Evolutionary conservation across 2,329 filamentous ascomycete genomes (phyloP), one percentile per base, ranked within the genome.

Genomic region (Fusarium sambucinum): DNA sequence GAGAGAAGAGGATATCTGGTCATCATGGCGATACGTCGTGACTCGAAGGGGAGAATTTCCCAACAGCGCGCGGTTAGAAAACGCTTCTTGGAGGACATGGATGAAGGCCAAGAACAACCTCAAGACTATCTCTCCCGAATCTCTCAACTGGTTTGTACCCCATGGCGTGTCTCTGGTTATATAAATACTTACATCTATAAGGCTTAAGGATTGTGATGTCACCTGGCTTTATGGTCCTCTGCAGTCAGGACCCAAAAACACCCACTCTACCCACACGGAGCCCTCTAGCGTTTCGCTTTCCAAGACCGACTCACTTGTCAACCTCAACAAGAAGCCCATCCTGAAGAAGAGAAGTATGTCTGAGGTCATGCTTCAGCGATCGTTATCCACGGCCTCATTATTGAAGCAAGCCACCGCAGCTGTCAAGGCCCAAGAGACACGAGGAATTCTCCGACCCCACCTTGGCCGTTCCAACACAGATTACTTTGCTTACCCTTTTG

Each of bases 41-140:
- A 90, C 92, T 29, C 92, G 93, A 74, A 86, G 91, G 73, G 89
- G 89, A 62, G 87, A 92, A 54, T 96, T 96, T 69, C 89, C 88
- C 72, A 95, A 97, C 77, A 88, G 91, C 35, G 90, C 90, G 33
- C 86, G 96, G 50, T 80, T 98, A 30, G 96, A 98, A 79, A 98
- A 99, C 79, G 96, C 96, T 5, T 97, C 94, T 1, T 99, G 96
- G 96, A 87, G 96, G 77, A 96, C 94, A 2, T 98, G 96, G 96
- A 92, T 93, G 77, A 98, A 98, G 80, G 86, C 92, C 48, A 97
- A 97, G 80, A 91, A 96, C 78, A 89, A 91, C 40, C 84, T 98
- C 48, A 90, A 89, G 76, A 98, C 95, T 0, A 89, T 98, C 23
- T 94, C 93, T 10, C 94, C 96, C 5, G 94, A 97, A 79, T 92